Conservation (phyloP, 768 basidiomycete species). For the Mycena kentingensis region DNA sequence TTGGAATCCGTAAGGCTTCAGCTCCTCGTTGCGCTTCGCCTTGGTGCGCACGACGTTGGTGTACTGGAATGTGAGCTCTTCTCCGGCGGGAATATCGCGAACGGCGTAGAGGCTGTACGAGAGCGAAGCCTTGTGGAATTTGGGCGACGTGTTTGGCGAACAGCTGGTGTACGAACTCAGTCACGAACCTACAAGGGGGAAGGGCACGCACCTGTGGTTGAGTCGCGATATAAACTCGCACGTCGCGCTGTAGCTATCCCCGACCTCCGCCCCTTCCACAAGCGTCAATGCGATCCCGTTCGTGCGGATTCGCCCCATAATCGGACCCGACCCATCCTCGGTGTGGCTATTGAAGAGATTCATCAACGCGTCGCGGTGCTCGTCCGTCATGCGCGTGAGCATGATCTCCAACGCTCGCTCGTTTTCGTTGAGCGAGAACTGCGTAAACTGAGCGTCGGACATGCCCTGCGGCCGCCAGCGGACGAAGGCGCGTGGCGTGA, state of each 20-base stretch:
- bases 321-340: constrained; percentile 34
- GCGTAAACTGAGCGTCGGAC: too few relatives aligned
- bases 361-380: constrained; percentile 24
- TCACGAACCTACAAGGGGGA: not conserved
- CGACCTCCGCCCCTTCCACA: not conserved
- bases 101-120: constrained; percentile 20
- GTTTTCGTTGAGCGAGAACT: constrained; percentile 20
- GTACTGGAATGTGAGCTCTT: constrained; percentile 36
- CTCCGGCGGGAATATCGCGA: constrained; percentile 31
- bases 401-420: constrained; percentile 19
- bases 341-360: constrained; percentile 28
- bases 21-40: constrained; percentile 27
- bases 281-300: constrained; percentile 24
- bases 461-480: not conserved
- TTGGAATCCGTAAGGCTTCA: constrained; percentile 31
- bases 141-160: constrained; percentile 22
- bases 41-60: constrained; percentile 13
- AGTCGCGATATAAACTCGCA: constrained; percentile 26
- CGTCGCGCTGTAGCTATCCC: constrained; percentile 10
- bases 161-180: constrained; percentile 22
- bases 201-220: constrained; percentile 28
- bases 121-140: constrained; percentile 28
- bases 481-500: constrained; percentile 23
- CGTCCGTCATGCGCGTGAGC: constrained; percentile 25
- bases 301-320: constrained; percentile 29